Evolutionary conservation across 306 rosid species (phyloP), one percentile per base, ranked within the genome.

Genomic region (Vicia faba): DNA sequence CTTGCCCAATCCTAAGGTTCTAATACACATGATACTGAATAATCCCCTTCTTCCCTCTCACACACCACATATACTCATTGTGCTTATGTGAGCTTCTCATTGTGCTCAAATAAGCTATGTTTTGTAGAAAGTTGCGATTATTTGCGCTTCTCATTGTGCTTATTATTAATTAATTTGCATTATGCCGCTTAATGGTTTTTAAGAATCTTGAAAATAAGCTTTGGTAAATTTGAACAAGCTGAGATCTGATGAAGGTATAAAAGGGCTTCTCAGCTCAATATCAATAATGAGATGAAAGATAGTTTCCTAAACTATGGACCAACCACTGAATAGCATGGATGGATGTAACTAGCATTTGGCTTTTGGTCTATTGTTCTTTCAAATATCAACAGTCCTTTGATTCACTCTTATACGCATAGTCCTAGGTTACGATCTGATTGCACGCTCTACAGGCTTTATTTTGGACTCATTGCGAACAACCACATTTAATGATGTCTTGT

Each of bases 261-360:
- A 18, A 35, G 13, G n/a, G 25, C 4, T 69, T 31, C 69, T 69
- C 25, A 19, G 33, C 57, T 20, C 35, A 36, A 35, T 44, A 38
- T 31, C 57, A 73, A 40, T 33, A 33, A 15, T 74, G 43, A 33
- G 43, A 14, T 16, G 57, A 36, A 18, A 56, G 68, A 46, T 43
- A 46, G 19, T 6, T n/a, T 26, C 38, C 9, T 33, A 33, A 33
- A 33, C 38, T 33, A 33, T 1, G 2, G 38, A 7, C 38, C 38
- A 33, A 33, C 38, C 9, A 33, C 2, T 1, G 38, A 33, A 33
- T 33, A 33, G 38, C 2, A 33, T 33, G 38, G 38, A 33, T 33
- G 38, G 38, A 33, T 33, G 7, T 5, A 33, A 33, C 38, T 33
- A 33, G 38, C 38, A 7, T 48, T 14, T 20, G 63, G 13, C 14